Conservation (phyloP, 2,329 filamentous ascomycete species). For the Uncinocarpus reesii region DNA sequence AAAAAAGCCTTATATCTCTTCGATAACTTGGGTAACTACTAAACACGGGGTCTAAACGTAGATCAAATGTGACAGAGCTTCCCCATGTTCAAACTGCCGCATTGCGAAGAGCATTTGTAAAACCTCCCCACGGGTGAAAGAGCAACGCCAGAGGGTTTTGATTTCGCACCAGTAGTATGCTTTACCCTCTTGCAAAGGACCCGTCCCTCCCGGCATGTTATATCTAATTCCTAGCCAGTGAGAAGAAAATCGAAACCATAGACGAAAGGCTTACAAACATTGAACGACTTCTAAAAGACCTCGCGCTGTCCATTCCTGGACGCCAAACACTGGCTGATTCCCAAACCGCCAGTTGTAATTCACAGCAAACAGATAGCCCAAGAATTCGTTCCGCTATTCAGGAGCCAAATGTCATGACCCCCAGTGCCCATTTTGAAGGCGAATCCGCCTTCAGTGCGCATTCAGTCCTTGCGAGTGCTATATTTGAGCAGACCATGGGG, state of each 20-base stretch:
- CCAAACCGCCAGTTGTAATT: constrained; percentile 21
- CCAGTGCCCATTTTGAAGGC: constrained; percentile 36
- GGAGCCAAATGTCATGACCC: constrained; percentile 16
- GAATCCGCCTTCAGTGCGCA: constrained; percentile 42
- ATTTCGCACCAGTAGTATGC: constrained; percentile 20
- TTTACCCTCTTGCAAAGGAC: no score
- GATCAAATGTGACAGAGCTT: constrained; percentile 19
- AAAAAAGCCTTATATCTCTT: not conserved
- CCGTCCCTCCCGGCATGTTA: no score
- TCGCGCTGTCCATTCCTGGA: constrained; percentile 18
- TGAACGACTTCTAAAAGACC: constrained; percentile 34
- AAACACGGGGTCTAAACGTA: not conserved
- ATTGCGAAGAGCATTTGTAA: constrained; percentile 13
- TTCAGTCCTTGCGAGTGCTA: constrained; percentile 39
- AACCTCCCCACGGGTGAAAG: constrained; percentile 16
- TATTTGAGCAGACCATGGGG: constrained; percentile 34
- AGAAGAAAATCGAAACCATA: constrained; percentile 45
- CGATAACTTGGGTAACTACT: not conserved
- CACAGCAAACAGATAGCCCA: constrained; percentile 22
- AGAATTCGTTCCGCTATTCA: not conserved
- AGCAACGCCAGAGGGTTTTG: constrained; percentile 18
- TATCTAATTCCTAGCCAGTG: constrained; percentile 27
- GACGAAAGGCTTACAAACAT: constrained; percentile 43
- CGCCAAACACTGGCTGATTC: constrained; percentile 19
- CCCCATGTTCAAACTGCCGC: constrained; percentile 18